A percentile compares a stretch with the other conserved stretches of the same genome.
Conservation (phyloP, 208 protist genomes). For the Leishmania braziliensis region DNA sequence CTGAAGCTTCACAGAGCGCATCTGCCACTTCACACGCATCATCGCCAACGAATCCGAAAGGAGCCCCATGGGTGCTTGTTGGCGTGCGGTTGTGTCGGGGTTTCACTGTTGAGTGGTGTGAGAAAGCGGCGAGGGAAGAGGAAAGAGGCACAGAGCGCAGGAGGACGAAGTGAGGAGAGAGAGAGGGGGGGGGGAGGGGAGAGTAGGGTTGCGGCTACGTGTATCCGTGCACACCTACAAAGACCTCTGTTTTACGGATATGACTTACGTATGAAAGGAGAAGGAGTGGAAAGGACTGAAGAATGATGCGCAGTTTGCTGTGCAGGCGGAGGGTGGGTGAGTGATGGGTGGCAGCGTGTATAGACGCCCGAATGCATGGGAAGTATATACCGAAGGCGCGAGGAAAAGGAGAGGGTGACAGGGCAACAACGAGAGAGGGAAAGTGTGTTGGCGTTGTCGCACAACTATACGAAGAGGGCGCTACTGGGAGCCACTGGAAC, state of each 20-base stretch:
- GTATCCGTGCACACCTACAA: neutral
- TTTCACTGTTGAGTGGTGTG: neutral
- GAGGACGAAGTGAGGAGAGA: neutral
- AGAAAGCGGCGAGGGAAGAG: no score
- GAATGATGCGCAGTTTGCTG: neutral
- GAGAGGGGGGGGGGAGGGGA: neutral
- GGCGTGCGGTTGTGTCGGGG: conserved; percentile 11
- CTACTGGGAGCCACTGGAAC: neutral
- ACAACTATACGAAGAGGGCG: neutral
- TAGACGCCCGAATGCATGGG: neutral
- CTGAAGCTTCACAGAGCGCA: conserved; percentile 34
- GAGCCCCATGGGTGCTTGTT: conserved; percentile 21
- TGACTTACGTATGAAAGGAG: neutral
- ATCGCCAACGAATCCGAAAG: conserved; percentile 39
- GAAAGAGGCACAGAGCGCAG: no score
- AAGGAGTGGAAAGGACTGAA: neutral
- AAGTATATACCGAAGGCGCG: neutral
- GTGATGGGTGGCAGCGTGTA: neutral
- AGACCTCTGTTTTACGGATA: neutral
- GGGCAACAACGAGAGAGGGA: neutral
- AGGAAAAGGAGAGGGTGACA: neutral
- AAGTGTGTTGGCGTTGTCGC: neutral
- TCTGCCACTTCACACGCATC: conserved; percentile 66
- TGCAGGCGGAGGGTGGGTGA: neutral
- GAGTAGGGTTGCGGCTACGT: neutral